Evolutionary conservation across 2,329 filamentous ascomycete genomes (phyloP), one percentile per base, ranked within the genome.

Genomic region (Colletotrichum gigasporum): DNA sequence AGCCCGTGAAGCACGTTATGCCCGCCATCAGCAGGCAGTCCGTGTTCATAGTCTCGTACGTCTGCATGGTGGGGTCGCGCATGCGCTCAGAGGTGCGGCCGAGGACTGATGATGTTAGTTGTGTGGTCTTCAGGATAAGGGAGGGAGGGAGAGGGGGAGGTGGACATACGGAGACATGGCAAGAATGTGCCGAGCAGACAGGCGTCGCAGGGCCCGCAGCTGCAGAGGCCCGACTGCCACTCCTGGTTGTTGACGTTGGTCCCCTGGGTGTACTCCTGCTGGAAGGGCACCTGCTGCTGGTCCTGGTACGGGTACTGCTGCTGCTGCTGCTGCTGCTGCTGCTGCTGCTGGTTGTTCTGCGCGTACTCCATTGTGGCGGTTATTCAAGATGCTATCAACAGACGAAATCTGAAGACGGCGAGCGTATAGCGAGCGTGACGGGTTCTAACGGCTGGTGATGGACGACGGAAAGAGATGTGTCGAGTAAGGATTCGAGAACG

Each of bases 71-170:
- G 3, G 80, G 80, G 60, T 83, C 79, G 48, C 76, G 74, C 71
- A 83, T 75, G 63, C 82, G 80, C 55, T 80, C 76, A 14, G 79
- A 69, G 5, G 82, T 82, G 67, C 76, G 75, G 56, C 82, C 82
- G 57, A 81, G 66, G 30, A 83, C 80, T 83, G 67, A 5, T 10
- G 8, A 9, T 39, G 39, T 60, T 20, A 52, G 58, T 39, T 12
- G 22, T 3, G 34, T 18, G 7, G 8, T 2, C 2, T 4, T 4
- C 10, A 9, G 10, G 24, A 41, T 9, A 8, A 7, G n/a, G 5
- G 3, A 18, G 7, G 11, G 14, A n/a, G 8, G 11, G 18, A 28
- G 20, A 16, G 34, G 48, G 18, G 2, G 14, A 26, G 20, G 14
- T 4, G 26, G 8, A 79, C 80, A 48, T 73, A 83, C 81, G 71